Conservation (phyloP, 305 asterid species). For the Rubia peregrina region DNA sequence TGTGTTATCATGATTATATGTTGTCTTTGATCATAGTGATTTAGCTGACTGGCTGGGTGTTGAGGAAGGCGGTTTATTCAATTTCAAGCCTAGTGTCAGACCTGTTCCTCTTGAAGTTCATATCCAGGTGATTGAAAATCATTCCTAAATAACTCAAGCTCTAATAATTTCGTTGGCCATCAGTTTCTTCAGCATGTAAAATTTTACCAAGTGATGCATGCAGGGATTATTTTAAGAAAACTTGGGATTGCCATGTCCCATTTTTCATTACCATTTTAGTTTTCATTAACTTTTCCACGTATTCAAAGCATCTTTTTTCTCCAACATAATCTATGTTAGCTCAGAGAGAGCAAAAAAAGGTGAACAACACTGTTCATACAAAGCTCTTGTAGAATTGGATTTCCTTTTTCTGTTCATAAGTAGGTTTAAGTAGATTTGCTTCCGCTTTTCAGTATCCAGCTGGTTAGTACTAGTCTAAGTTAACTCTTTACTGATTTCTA, state of each 20-base stretch:
- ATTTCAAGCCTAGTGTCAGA: conserved; percentile 99
- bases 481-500: background rate
- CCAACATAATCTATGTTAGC: background rate
- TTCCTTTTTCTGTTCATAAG: background rate
- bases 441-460: background rate
- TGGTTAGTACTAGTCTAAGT: background rate
- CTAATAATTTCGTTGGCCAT: conserved; percentile 15
- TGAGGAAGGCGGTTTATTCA: conserved; percentile 86
- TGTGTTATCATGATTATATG: background rate
- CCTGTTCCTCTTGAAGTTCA: conserved; percentile 99
- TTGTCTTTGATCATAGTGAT: conserved; percentile 46
- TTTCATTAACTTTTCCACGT: background rate
- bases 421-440: background rate
- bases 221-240: background rate
- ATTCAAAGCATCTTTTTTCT: background rate
- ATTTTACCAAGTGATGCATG: background rate
- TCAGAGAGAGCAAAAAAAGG: no score
- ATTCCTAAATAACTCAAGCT: conserved; percentile 11
- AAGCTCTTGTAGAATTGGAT: background rate
- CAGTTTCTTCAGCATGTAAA: conserved; percentile 4
- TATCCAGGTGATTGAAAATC: conserved; percentile 72
- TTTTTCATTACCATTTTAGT: background rate
- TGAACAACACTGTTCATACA: background rate
- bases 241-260: background rate
- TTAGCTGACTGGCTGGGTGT: conserved; percentile 99